Evolutionary conservation across 1,284 basidiomycete genomes (phyloP).

Genomic region (Tremellales sp.): DNA sequence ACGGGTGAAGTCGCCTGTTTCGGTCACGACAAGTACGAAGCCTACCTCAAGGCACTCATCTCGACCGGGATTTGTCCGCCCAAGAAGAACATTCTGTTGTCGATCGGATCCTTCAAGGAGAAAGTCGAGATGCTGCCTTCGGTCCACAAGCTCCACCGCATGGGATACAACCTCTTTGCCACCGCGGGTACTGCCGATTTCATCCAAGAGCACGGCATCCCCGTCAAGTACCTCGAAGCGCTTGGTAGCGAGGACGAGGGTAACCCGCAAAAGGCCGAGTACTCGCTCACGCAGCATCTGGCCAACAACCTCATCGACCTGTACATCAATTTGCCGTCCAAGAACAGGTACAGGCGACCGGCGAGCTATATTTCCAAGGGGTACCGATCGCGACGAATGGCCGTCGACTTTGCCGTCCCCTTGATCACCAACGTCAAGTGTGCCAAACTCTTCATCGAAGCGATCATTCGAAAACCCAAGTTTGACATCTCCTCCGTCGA

Average conservation of each 20-base stretch:
- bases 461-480: slow-evolving; percentile 77
- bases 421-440: slow-evolving; percentile 99
- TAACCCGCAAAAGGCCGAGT: slow-evolving; percentile 86
- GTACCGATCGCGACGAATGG: slow-evolving; percentile 94
- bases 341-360: slow-evolving; percentile 95
- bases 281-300: slow-evolving; percentile 89
- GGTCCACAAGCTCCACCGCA: slow-evolving; percentile 90
- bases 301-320: slow-evolving; percentile 96
- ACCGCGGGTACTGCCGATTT: slow-evolving; percentile 97
- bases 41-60: slow-evolving; percentile 93
- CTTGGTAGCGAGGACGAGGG: slow-evolving; percentile 65
- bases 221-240: slow-evolving; percentile 79
- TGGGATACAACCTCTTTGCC: slow-evolving; percentile 95
- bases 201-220: slow-evolving; percentile 64
- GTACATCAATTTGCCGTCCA: slow-evolving; percentile 98
- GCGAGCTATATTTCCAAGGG: slow-evolving; percentile 97
- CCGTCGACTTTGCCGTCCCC: slow-evolving; percentile 97
- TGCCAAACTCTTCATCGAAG: slow-evolving; percentile 94
- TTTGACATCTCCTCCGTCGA: slow-evolving; percentile 88
- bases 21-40: slow-evolving; percentile 95
- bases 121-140: slow-evolving; percentile 94
- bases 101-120: slow-evolving; percentile 85
- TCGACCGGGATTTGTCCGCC: slow-evolving; percentile 92
- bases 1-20: slow-evolving; percentile 99
- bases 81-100: slow-evolving; percentile 55